Evolutionary conservation across 1,284 basidiomycete species (phyloP), one percentile per base, ranked within the genome.

Genomic region (Malassezia psittaci): DNA sequence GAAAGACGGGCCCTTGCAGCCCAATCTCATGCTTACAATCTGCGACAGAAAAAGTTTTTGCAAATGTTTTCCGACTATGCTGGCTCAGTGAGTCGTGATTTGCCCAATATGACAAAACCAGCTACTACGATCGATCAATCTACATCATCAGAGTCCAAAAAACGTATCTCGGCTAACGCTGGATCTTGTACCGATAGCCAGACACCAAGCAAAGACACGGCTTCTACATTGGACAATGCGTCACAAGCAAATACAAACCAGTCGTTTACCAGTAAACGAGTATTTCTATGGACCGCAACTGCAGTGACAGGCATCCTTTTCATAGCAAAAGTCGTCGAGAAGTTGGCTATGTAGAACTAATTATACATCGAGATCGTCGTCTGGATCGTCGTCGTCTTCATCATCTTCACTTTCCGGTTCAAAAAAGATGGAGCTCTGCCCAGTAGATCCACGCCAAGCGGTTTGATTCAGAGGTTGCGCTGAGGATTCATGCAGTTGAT

Each of bases 21-120:
- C 3, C 81, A 84, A 54, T 90, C 87, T 72, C 90, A 96, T 73
- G 76, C 79, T 0, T 93, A 86, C 83, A 96, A 96, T 75, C 69
- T 90, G 40, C 75, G 78, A 36, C 86, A 88, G 74, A 80, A 83
- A 61, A 82, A 85, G 66, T 96, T 94, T 76, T 55, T 52, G 38
- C 64, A 65, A 41, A 44, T 74, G 49, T 72, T 74, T 47, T 69
- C 72, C 6, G 72, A 74, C 36, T 69, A 67, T 34, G 52, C 57
- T 5, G 57, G 51, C 3, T 36, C 51, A 5, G 35, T 48, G 32
- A 49, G 59, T 37, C 56, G 49, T 21, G 67, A 70, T 34, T 34
- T 74, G 57, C 72, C 72, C 46, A 74, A 74, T 53, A 74, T 74
- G 72, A 35, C 51, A 2, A 46, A 33, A 5, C 45, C 51, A 2